Conservation (phyloP, 208 protist genomes). For the Porcisia hertigi region DNA sequence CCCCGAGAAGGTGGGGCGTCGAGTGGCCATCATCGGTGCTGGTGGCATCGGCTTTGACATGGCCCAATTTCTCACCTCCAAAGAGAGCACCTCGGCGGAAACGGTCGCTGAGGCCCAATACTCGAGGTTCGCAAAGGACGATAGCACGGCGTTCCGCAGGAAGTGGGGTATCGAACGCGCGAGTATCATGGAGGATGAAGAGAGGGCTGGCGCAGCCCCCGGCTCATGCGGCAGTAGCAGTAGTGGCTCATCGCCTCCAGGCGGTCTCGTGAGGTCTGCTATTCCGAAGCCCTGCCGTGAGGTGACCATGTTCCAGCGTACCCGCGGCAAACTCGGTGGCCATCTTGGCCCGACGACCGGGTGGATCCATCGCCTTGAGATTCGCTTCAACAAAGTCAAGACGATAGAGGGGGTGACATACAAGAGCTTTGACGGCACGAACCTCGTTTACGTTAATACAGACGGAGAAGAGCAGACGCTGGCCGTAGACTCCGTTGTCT, state of each 20-base stretch:
- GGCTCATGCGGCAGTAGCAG: not conserved
- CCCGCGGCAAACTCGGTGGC: slow-evolving; percentile 73
- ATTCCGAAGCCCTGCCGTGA: slow-evolving; percentile 26
- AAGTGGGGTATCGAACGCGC: slow-evolving; percentile 75
- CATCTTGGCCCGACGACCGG: slow-evolving; percentile 87
- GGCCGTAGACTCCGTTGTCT: slow-evolving; percentile 80
- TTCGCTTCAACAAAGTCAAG: slow-evolving; percentile 75
- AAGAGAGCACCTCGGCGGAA: slow-evolving; percentile 20
- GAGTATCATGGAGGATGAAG: not conserved
- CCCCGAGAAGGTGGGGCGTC: slow-evolving; percentile 55
- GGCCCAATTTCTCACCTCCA: slow-evolving; percentile 70
- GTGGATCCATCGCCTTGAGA: slow-evolving; percentile 90
- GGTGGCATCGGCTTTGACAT: slow-evolving; percentile 95
- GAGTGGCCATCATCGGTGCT: slow-evolving; percentile 89
- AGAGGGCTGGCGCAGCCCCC: not conserved
- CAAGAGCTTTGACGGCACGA: slow-evolving; percentile 82
- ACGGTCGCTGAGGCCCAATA: slow-evolving; percentile 33
- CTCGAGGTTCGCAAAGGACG: slow-evolving; percentile 31
- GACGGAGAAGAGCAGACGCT: slow-evolving; percentile 42
- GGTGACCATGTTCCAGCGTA: slow-evolving; percentile 81
- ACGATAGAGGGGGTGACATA: slow-evolving; percentile 73
- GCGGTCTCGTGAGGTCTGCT: slow-evolving; percentile 47
- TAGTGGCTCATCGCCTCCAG: slow-evolving; percentile 8
- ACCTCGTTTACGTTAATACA: slow-evolving; percentile 49
- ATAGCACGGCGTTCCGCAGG: slow-evolving; percentile 41